These are phyloP conservation scores for Rhododendron williamsianum DNA, from an alignment of 148 eudicot species.

Conservation along the genomic window DNA sequence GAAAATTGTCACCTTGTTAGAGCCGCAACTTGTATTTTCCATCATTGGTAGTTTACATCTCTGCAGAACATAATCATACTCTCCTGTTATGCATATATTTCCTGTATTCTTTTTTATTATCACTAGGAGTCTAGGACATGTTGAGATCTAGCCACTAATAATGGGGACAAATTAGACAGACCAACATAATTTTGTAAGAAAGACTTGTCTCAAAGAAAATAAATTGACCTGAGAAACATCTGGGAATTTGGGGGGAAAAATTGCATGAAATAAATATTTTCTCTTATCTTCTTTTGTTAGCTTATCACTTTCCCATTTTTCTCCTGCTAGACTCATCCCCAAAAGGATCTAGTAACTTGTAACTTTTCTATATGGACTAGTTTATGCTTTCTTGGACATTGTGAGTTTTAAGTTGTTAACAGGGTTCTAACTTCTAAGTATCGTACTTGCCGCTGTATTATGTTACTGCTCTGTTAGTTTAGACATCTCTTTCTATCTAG, in stretches of 20 bases:
- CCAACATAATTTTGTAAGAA: not conserved
- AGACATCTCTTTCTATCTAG: not conserved
- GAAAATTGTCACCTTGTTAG: not conserved
- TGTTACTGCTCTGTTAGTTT: not conserved
- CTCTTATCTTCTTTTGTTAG: not conserved
- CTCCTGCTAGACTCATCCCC: not conserved
- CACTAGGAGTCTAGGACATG: not conserved
- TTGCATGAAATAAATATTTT: not conserved
- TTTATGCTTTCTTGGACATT: not conserved
- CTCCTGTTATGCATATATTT: not conserved
- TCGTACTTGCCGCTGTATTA: not conserved
- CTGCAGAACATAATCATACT: not conserved
- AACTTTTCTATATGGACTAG: not conserved
- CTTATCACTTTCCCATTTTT: not conserved
- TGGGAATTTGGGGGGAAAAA: not conserved
- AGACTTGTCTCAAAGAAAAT: not conserved
- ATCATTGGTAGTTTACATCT: not conserved
- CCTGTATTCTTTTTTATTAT: not conserved
- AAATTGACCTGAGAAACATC: not conserved
- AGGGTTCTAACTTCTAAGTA: not conserved
- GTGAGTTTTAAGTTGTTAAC: not conserved
- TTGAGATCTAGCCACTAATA: not conserved
- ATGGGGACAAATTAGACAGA: not conserved
- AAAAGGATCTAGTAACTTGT: not conserved
- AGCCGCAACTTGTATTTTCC: not conserved